Evolutionary conservation across 164 flowering plant species (phyloP).

Genomic region (Annona squamosa): DNA sequence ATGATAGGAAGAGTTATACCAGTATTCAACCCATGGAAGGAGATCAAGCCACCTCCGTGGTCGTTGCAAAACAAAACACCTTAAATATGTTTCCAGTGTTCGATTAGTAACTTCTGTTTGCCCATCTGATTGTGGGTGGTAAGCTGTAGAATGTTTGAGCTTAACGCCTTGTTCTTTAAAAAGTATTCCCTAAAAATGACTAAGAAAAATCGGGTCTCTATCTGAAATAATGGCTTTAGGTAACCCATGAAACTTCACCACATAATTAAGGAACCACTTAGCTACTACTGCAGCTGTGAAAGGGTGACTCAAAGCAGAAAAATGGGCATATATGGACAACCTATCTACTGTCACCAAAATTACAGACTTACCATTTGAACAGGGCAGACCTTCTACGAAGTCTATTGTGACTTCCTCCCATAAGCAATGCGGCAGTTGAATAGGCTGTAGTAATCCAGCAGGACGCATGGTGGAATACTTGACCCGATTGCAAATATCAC

Average conservation of each 20-base stretch:
- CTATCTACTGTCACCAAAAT: background rate
- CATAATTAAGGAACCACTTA: background rate
- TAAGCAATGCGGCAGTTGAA: background rate
- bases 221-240: background rate
- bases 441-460: conserved; percentile 4
- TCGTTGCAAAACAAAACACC: conserved; percentile 1
- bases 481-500: background rate
- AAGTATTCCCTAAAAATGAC: background rate
- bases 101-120: conserved; percentile 6
- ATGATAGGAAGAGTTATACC: conserved; percentile 2
- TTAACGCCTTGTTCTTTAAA: background rate
- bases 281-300: background rate
- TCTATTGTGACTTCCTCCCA: conserved; percentile 6
- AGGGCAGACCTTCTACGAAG: conserved; percentile 2
- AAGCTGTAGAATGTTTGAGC: background rate
- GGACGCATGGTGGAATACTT: background rate
- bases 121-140: conserved; percentile 6
- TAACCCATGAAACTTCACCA: background rate
- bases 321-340: background rate
- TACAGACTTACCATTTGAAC: background rate
- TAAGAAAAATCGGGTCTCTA: background rate
- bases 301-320: background rate
- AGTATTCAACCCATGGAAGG: conserved; percentile 2
- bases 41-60: conserved; percentile 4
- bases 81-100: background rate